Evolutionary conservation across 805 yeast species (phyloP).

Genomic region (Yarrowia yakushimensis): DNA sequence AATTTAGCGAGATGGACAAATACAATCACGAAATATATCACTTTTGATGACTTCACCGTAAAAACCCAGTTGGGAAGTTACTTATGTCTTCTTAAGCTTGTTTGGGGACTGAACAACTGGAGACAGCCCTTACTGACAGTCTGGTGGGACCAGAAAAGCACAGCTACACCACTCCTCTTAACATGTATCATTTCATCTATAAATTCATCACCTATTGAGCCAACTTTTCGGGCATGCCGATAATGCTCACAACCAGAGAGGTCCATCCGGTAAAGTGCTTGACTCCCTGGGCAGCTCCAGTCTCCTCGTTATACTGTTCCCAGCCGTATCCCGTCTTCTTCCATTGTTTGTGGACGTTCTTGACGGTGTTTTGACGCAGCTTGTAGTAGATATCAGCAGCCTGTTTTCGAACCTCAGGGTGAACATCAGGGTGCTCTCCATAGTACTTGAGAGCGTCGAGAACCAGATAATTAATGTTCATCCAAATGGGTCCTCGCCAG

Average conservation of each 20-base stretch:
- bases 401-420: slow-evolving; percentile 38
- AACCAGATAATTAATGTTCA: slow-evolving; percentile 80
- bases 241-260: slow-evolving; percentile 69
- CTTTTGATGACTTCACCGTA: too few relatives aligned
- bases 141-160: too few relatives aligned
- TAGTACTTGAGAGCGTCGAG: slow-evolving; percentile 68
- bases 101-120: too few relatives aligned
- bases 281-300: slow-evolving; percentile 76
- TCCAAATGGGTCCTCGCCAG: slow-evolving; percentile 96
- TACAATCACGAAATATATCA: too few relatives aligned
- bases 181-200: too few relatives aligned
- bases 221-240: slow-evolving; percentile 67
- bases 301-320: slow-evolving; percentile 81
- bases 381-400: slow-evolving; percentile 52
- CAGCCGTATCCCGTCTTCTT: slow-evolving; percentile 72
- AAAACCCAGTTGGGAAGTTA: too few relatives aligned
- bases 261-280: slow-evolving; percentile 96
- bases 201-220: neutral
- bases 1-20: too few relatives aligned
- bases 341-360: slow-evolving; percentile 70
- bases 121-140: too few relatives aligned
- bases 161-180: too few relatives aligned
- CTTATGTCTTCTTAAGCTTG: too few relatives aligned
- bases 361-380: slow-evolving; percentile 63
- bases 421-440: slow-evolving; percentile 36